Evolutionary conservation across 208 protist species (phyloP).

Genomic region (Crithidia acanthocephali): DNA sequence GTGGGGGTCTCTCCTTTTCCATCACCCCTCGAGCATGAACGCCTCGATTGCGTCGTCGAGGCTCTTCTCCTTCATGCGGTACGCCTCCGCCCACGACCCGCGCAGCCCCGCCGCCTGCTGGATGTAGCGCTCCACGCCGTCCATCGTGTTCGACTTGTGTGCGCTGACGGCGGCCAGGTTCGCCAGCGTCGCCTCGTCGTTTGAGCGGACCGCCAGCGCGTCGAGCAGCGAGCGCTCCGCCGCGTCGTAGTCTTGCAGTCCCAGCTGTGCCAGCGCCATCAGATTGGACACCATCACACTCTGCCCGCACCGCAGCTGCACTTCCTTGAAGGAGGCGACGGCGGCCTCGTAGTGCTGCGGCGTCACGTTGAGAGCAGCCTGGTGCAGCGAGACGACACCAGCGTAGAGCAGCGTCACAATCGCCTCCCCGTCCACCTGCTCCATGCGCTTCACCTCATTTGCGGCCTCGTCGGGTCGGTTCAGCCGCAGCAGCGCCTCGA

Average conservation of each 20-base stretch:
- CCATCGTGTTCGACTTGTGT: slow-evolving; percentile 54
- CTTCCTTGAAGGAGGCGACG: slow-evolving; percentile 76
- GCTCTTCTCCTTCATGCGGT: slow-evolving; percentile 27
- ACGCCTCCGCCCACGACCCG: slow-evolving; percentile 49
- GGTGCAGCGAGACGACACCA: slow-evolving; percentile 66
- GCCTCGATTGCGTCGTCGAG: slow-evolving; percentile 61
- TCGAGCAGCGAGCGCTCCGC: slow-evolving; percentile 81
- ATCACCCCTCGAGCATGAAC: slow-evolving; percentile 36
- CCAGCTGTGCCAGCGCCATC: slow-evolving; percentile 76
- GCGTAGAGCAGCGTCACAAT: slow-evolving; percentile 70
- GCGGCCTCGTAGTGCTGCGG: slow-evolving; percentile 45
- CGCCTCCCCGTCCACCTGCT: slow-evolving; percentile 84
- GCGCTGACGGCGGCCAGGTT: slow-evolving; percentile 78
- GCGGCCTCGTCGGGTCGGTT: slow-evolving; percentile 78
- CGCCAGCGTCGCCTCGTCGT: slow-evolving; percentile 73
- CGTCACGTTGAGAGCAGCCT: slow-evolving; percentile 42
- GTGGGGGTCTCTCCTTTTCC: too few relatives aligned
- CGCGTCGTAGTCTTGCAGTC: slow-evolving; percentile 56
- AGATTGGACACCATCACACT: slow-evolving; percentile 81
- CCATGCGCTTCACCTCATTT: slow-evolving; percentile 76
- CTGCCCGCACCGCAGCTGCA: slow-evolving; percentile 68
- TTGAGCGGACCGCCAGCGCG: slow-evolving; percentile 64
- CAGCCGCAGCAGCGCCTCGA: slow-evolving; percentile 74
- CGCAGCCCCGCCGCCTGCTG: slow-evolving; percentile 42
- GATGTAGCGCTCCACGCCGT: slow-evolving; percentile 63